Evolutionary conservation across 345 rosid species (phyloP).

Genomic region (Dipteronia sinensis): DNA sequence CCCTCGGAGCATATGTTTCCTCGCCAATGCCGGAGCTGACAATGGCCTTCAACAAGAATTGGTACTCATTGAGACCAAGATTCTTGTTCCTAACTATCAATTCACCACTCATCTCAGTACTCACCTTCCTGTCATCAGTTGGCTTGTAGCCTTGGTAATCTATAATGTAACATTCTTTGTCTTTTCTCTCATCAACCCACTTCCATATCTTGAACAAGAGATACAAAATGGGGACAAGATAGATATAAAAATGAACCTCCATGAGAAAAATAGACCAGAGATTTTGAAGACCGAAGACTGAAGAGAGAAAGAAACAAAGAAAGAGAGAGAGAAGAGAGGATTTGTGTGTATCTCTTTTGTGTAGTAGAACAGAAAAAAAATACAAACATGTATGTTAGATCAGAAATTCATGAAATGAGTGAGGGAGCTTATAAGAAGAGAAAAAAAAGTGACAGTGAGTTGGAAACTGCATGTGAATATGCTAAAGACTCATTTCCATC

Average conservation of each 20-base stretch:
- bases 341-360: too few species aligned
- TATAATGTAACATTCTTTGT: slow-evolving; percentile 57
- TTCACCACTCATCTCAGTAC: slow-evolving; percentile 48
- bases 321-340: too few species aligned
- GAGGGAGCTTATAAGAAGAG: too few species aligned
- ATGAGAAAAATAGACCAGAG: slow-evolving; percentile 23
- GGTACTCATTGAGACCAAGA: slow-evolving; percentile 59
- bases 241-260: slow-evolving; percentile 43
- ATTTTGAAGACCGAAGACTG: not conserved
- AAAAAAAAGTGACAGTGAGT: too few species aligned
- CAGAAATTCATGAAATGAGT: too few species aligned
- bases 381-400: too few species aligned
- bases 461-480: too few species aligned
- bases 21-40: slow-evolving; percentile 77
- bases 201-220: slow-evolving; percentile 43
- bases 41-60: slow-evolving; percentile 66
- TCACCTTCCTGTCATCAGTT: slow-evolving; percentile 54
- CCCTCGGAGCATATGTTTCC: slow-evolving; percentile 66
- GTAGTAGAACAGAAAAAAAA: too few species aligned
- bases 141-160: slow-evolving; percentile 72
- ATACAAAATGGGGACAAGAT: slow-evolving; percentile 31
- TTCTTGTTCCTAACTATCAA: slow-evolving; percentile 46
- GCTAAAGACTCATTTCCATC: too few species aligned
- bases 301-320: not conserved
- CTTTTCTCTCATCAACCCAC: slow-evolving; percentile 39